Percentiles rank a stretch among this genome's conserved stretches.
Evolutionary conservation across 805 yeast species (phyloP).

Genomic region (Torulaspora indica): DNA sequence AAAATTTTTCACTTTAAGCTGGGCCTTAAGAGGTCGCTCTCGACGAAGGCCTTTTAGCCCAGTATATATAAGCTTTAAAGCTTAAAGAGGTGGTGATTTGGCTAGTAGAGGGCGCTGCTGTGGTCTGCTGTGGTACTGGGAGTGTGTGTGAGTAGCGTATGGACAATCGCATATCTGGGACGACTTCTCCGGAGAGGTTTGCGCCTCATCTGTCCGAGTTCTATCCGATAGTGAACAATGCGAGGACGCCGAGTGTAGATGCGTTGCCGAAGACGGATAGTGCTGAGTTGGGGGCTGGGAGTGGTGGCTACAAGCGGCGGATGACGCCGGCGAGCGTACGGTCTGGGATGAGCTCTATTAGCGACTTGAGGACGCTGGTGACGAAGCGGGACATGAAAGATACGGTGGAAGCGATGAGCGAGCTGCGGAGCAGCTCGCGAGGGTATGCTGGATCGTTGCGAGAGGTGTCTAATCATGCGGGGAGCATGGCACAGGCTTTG

Average conservation of each 20-base stretch:
- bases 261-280: neutral
- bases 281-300: conserved; percentile 4
- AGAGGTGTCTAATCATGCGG: conserved; percentile 50
- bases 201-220: conserved; percentile 58
- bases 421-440: conserved; percentile 45
- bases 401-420: conserved; percentile 46
- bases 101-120: neutral
- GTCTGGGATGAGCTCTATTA: conserved; percentile 48
- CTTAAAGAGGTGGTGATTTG: neutral
- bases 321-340: conserved; percentile 37
- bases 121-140: no score
- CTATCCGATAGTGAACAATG: conserved; percentile 46
- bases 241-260: conserved; percentile 9
- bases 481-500: conserved; percentile 64
- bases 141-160: conserved; percentile 1
- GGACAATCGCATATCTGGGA: conserved; percentile 9
- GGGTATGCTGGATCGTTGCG: conserved; percentile 42
- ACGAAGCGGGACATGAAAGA: conserved; percentile 55
- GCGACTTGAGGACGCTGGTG: conserved; percentile 57
- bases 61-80: no score
- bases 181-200: conserved; percentile 25
- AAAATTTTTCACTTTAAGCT: conserved; percentile 5
- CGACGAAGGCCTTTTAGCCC: conserved; percentile 1
- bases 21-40: neutral
- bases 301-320: conserved; percentile 12